Base-by-base conservation (phyloP, 1,139 yeast genomes). In the Taphrina communis region DNA sequence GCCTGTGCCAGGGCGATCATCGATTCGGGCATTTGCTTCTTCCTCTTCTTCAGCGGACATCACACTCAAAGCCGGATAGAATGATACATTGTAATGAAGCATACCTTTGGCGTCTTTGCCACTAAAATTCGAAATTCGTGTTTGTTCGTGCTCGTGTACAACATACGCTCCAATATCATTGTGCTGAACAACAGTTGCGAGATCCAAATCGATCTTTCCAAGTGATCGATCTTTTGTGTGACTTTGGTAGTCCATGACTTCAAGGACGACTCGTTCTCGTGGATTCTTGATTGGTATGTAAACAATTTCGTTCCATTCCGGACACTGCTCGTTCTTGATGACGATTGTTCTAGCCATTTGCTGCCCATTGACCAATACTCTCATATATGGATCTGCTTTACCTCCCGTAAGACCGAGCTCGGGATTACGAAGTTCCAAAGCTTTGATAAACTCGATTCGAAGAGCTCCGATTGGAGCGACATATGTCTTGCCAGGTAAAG, bases 401-500 rank as follows among this genome's bases (percentile, higher is more conserved):
- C 98, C 98, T 71, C 94, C 84, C 69, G 86, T 88, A 17, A 55
- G 25, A 17, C 63, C 69, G 35, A 55, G 57, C 77, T 93, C 97
- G 79, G 92, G 83, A 78, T 94, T 94, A 72, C 89, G 85, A 75
- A 94, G 83, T 71, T 86, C 88, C 70, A 83, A 84, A 57, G 95
- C 97, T 72, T 83, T 84, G 74, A 85, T 85, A 72, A 94, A 78
- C 73, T 86, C 84, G 68, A 94, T 82, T 76, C 98, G 86, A 14
- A 93, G 83, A 51, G 89, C 95, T 76, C 99, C 99, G 76, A 93
- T 88, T 67, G 99, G 99, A 71, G 93, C 93, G 39, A 91, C 86
- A 80, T 91, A 93, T 62, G 92, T 93, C 74, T 89, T 86, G 73
- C 91, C 92, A 66, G 86, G 81, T 60, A 80, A 78, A 57, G 80